Percentiles rank a stretch among this genome's conserved stretches.
Evolutionary conservation across 2,329 filamentous ascomycete species (phyloP).

Genomic region (Phaeosphaeriaceae sp.): DNA sequence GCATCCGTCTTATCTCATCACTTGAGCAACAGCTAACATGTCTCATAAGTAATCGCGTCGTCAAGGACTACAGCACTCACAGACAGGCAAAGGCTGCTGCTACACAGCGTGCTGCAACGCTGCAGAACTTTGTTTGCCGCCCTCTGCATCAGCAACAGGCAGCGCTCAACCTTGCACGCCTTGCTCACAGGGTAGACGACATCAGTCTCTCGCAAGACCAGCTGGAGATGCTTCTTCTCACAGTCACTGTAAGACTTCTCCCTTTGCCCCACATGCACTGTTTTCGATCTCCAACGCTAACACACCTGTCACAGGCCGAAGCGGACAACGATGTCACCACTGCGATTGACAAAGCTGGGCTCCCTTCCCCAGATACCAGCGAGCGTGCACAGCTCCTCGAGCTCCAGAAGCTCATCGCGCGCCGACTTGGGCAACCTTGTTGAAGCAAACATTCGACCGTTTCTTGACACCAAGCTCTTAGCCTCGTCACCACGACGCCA

Average conservation of each 20-base stretch:
- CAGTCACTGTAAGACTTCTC: constrained; percentile 67
- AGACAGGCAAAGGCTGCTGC: constrained; percentile 18
- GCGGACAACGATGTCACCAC: constrained; percentile 45
- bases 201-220: constrained; percentile 58
- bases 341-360: constrained; percentile 37
- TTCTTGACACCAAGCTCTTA: constrained; percentile 18
- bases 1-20: constrained; percentile 7
- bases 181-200: constrained; percentile 61
- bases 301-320: constrained; percentile 49
- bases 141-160: constrained; percentile 69
- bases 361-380: constrained; percentile 29
- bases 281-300: constrained; percentile 46
- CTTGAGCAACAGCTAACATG: constrained; percentile 20
- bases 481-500: constrained; percentile 28
- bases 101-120: constrained; percentile 32
- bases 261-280: constrained; percentile 31
- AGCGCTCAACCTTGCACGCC: constrained; percentile 68
- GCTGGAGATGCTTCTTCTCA: constrained; percentile 62
- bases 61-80: constrained; percentile 23
- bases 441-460: constrained; percentile 24
- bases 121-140: constrained; percentile 39
- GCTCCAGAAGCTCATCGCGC: constrained; percentile 43
- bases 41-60: constrained; percentile 33
- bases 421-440: constrained; percentile 29
- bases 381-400: constrained; percentile 42